Evolutionary conservation across 108 stramenopile genomes (phyloP).

Genomic region (Cyclotella cryptica): DNA sequence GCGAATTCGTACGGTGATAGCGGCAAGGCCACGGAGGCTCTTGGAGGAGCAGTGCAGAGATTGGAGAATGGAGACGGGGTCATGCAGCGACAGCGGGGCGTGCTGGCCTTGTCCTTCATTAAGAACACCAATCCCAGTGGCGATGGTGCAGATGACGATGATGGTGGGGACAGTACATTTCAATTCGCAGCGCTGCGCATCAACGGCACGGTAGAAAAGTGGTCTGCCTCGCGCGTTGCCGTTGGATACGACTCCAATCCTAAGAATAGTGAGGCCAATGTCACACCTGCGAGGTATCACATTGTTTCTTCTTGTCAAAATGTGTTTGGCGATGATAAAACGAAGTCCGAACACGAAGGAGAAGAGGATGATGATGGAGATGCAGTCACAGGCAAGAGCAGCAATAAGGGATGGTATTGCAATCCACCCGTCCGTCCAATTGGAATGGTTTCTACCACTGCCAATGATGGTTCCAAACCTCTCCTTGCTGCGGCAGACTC

Average conservation of each 20-base stretch:
- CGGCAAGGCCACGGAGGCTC: background rate
- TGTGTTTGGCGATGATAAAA: background rate
- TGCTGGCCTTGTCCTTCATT: conserved; percentile 65
- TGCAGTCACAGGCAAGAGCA: background rate
- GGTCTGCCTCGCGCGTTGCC: conserved; percentile 49
- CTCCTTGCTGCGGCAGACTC: conserved; percentile 40
- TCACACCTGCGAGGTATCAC: conserved; percentile 20
- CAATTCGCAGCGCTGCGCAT: conserved; percentile 71
- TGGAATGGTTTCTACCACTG: conserved; percentile 26
- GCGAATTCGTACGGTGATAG: conserved; percentile 1
- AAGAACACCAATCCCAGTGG: background rate
- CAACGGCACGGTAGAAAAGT: conserved; percentile 70
- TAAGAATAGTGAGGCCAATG: conserved; percentile 14
- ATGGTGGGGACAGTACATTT: conserved; percentile 13
- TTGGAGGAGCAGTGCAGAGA: conserved; percentile 12
- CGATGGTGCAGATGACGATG: conserved; percentile 25
- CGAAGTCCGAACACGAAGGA: background rate
- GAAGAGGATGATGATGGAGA: background rate
- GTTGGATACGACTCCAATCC: background rate
- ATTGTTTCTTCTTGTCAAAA: background rate
- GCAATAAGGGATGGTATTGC: conserved; percentile 22
- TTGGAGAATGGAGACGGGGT: conserved; percentile 49
- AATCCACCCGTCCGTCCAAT: conserved; percentile 40
- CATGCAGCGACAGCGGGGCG: conserved; percentile 60
- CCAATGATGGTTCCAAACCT: background rate